Percentiles rank a stretch among this genome's conserved stretches.
Evolutionary conservation across 208 protist genomes (phyloP).

Genomic region (Vickermania ingenoplastis): DNA sequence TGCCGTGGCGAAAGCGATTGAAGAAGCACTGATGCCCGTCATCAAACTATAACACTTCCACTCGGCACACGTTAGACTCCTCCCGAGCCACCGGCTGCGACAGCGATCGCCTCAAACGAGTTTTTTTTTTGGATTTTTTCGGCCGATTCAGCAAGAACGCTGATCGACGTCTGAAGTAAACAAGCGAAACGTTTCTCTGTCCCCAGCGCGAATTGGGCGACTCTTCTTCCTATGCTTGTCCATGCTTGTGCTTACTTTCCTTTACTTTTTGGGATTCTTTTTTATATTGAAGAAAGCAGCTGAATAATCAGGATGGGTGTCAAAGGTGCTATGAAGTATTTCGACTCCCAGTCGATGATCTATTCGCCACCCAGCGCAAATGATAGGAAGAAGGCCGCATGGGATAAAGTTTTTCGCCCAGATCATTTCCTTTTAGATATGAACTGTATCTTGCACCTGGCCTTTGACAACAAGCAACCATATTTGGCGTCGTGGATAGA

Average conservation of each 20-base stretch:
- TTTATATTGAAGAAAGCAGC: not conserved
- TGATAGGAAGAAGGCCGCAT: constrained; percentile 1
- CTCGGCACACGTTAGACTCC: not conserved
- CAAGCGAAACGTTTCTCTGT: too few species aligned
- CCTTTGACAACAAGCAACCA: constrained; percentile 16
- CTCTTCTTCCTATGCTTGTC: too few species aligned
- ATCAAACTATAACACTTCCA: not conserved
- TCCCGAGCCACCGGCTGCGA: too few species aligned
- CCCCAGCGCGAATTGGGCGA: too few species aligned
- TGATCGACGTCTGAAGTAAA: too few species aligned
- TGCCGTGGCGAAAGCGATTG: not conserved
- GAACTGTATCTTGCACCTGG: constrained; percentile 65
- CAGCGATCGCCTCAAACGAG: too few species aligned
- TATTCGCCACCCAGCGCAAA: constrained; percentile 7
- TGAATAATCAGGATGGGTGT: constrained; percentile 42
- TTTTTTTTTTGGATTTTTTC: too few species aligned
- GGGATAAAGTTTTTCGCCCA: constrained; percentile 10
- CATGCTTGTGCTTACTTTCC: too few species aligned
- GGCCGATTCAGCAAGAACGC: too few species aligned
- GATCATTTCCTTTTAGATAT: constrained; percentile 78
- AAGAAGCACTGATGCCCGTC: not conserved
- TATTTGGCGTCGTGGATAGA: constrained; percentile 25
- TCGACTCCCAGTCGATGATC: constrained; percentile 47
- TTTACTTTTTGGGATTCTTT: too few species aligned
- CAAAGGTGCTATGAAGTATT: constrained; percentile 29